A percentile compares a stretch with the other conserved stretches of the same genome.
phyloP scores from a whole-genome alignment of 305 asterid species.

The Fraxinus sp. region DNA sequence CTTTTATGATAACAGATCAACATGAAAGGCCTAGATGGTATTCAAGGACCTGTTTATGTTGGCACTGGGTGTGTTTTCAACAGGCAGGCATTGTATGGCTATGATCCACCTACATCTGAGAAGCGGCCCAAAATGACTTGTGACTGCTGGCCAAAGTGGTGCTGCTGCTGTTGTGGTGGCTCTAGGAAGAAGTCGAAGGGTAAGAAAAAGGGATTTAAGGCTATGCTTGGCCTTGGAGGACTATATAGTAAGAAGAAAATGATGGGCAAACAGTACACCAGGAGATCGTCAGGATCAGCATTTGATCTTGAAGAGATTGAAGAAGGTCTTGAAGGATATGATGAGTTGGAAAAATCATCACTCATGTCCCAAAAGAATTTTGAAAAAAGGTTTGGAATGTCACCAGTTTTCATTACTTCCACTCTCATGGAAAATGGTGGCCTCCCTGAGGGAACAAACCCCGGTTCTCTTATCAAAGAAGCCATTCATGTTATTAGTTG shows the following conservation, averaged over 20 bases:
- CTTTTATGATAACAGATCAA: constrained; percentile 50
- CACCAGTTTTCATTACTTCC: constrained; percentile 72
- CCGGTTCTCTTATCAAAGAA: constrained; percentile 64
- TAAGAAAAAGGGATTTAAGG: constrained; percentile 63
- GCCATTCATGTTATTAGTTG: constrained; percentile 88
- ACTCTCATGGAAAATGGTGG: constrained; percentile 83
- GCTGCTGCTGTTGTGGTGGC: constrained; percentile 72
- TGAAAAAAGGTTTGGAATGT: constrained; percentile 75
- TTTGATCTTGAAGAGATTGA: constrained; percentile 83
- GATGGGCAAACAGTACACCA: constrained; percentile 59
- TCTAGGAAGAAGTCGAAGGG: constrained; percentile 56
- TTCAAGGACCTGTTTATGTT: constrained; percentile 83
- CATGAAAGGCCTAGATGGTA: constrained; percentile 80
- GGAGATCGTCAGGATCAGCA: constrained; percentile 50
- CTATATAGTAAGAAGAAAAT: constrained; percentile 54
- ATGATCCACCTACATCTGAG: constrained; percentile 67
- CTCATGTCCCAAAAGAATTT: constrained; percentile 84
- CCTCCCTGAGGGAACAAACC: constrained; percentile 63
- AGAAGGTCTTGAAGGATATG: constrained; percentile 87
- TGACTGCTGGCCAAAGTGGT: constrained; percentile 82
- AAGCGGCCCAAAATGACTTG: constrained; percentile 80
- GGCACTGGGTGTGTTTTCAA: constrained; percentile 78
- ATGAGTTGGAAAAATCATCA: constrained; percentile 76
- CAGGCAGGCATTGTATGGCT: constrained; percentile 76
- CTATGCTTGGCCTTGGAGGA: constrained; percentile 57